Evolutionary conservation across 176 grass and related monocot species (phyloP), one percentile per base, ranked within the genome.

Genomic region (Aegilops sharonensis): DNA sequence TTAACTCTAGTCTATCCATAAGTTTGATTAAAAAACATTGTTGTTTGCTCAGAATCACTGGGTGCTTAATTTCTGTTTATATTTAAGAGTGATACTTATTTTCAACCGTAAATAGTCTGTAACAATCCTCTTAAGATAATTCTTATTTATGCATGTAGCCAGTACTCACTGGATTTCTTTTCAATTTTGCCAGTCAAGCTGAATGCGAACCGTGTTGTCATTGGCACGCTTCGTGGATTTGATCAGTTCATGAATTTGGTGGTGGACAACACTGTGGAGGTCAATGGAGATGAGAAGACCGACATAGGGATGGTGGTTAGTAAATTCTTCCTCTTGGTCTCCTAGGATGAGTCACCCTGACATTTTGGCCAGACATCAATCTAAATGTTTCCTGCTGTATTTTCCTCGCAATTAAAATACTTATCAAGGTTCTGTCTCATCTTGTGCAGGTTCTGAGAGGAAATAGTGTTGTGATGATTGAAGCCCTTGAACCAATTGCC

Each of bases 231-330:
- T 45, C 88, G 90, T 71, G 95, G 95, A 82, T 98, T 95, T 83
- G 95, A 98, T 84, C 93, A 98, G 81, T 98, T 98, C 75, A 95
- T 98, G 95, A 98, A 98, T 79, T 85, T 98, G 86, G 95, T 98
- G 3, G 4, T 95, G 61, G 93, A 98, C 70, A 98, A 95, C 77
- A 95, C 95, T 9, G 90, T 95, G 64, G 95, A 98, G 81, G 90
- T 94, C 30, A 98, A 92, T 82, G 91, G 93, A 85, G 95, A 89
- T 8, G 89, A 95, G 18, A 98, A 92, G 90, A 98, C 85, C 78
- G 95, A 98, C 35, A 98, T 98, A 65, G 93, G 95, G 37, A 98
- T 98, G 93, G 93, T 98, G 91, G 95, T 95, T 60, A 67, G 93
- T 91, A 35, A 35, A 18, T 64, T 80, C 40, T 77, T 68, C 45